These are phyloP conservation scores for Picochlorum sp. DNA, from an alignment of 139 green algal genomes.

Conservation along the genomic window DNA sequence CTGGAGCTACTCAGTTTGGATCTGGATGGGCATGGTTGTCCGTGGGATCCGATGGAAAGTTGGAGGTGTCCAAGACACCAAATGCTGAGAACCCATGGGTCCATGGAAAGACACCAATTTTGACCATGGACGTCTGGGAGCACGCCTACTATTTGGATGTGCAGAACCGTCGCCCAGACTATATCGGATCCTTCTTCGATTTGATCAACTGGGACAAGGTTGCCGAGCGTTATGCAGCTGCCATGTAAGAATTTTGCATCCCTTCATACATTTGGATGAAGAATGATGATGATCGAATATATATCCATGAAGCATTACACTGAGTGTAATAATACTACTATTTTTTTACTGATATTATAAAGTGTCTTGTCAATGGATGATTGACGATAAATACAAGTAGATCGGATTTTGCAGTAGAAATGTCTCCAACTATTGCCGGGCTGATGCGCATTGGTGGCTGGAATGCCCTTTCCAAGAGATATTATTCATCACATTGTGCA, in stretches of 20 bases:
- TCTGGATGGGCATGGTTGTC: slow-evolving; percentile 91
- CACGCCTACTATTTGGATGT: slow-evolving; percentile 68
- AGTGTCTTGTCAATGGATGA: too few relatives aligned
- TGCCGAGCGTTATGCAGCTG: slow-evolving; percentile 14
- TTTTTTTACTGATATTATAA: too few relatives aligned
- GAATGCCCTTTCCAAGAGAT: too few relatives aligned
- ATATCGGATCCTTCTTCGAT: slow-evolving; percentile 16
- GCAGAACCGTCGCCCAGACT: slow-evolving; percentile 21
- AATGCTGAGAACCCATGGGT: slow-evolving; percentile 83
- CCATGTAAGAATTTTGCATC: background rate
- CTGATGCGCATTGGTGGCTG: too few relatives aligned
- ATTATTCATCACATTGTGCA: too few relatives aligned
- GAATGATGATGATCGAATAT: background rate
- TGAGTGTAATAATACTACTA: too few relatives aligned
- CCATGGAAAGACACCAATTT: slow-evolving; percentile 66
- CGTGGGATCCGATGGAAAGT: slow-evolving; percentile 62
- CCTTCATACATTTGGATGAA: background rate
- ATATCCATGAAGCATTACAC: background rate
- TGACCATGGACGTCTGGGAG: slow-evolving; percentile 95
- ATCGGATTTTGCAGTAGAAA: too few relatives aligned
- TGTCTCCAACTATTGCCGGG: too few relatives aligned
- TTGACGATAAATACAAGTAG: too few relatives aligned
- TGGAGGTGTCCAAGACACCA: slow-evolving; percentile 85
- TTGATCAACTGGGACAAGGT: slow-evolving; percentile 27
- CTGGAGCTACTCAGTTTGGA: slow-evolving; percentile 81